Evolutionary conservation across 2,329 filamentous ascomycete genomes (phyloP).

Genomic region (Neonectria coccinea): DNA sequence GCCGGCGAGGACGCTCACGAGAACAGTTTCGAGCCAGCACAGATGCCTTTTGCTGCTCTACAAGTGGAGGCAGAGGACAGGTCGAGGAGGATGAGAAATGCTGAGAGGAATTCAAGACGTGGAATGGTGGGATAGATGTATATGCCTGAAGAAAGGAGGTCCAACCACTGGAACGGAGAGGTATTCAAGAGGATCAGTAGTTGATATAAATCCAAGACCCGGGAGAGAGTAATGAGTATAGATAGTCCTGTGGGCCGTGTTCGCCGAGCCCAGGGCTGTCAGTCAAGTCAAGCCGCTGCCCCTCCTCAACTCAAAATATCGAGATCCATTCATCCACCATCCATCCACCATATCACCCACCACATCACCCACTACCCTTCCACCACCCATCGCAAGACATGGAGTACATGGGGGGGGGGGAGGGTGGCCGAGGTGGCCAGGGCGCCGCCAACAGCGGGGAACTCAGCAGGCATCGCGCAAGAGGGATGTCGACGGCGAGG

Average conservation of each 20-base stretch:
- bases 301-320: constrained; percentile 50
- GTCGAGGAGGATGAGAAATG: constrained; percentile 56
- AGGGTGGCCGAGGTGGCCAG: constrained; percentile 40
- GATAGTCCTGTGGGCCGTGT: constrained; percentile 48
- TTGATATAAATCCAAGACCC: constrained; percentile 55
- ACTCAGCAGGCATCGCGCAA: constrained; percentile 44
- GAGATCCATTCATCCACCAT: constrained; percentile 50
- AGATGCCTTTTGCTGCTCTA: constrained; percentile 47
- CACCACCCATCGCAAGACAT: constrained; percentile 45
- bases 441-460: constrained; percentile 43
- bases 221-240: constrained; percentile 46
- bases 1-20: constrained; percentile 46
- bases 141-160: constrained; percentile 51
- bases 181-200: constrained; percentile 48
- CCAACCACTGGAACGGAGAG: constrained; percentile 54
- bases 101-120: constrained; percentile 58
- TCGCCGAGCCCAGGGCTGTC: constrained; percentile 51
- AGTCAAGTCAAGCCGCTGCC: constrained; percentile 30
- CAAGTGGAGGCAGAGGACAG: constrained; percentile 49
- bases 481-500: constrained; percentile 44
- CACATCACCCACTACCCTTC: background rate
- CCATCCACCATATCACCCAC: constrained; percentile 42
- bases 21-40: constrained; percentile 45
- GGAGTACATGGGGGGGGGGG: constrained; percentile 25
- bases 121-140: constrained; percentile 59